phyloP scores from a whole-genome alignment of 768 basidiomycete genomes.

The Boletales sp. region DNA sequence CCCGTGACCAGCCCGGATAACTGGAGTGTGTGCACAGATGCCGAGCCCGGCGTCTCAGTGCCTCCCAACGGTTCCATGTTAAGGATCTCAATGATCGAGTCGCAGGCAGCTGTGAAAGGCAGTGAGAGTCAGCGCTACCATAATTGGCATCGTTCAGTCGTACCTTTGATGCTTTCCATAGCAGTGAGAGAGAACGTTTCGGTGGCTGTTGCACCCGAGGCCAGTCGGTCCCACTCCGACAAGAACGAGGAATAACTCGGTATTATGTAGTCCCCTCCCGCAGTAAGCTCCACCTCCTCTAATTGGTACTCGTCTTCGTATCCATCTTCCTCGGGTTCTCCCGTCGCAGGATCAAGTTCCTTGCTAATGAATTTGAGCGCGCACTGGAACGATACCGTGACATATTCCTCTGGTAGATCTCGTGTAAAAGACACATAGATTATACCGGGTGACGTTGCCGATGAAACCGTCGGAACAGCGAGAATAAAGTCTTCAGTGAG shows the following conservation, averaged over 20 bases:
- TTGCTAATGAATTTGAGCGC: constrained; percentile 94
- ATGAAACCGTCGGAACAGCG: constrained; percentile 65
- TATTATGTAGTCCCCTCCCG: constrained; percentile 90
- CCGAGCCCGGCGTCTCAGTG: constrained; percentile 73
- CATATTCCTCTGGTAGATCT: constrained; percentile 70
- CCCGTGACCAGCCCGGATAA: constrained; percentile 88
- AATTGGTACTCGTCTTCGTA: constrained; percentile 98
- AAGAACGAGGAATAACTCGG: constrained; percentile 93
- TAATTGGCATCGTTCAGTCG: constrained; percentile 27
- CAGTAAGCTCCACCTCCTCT: constrained; percentile 92
- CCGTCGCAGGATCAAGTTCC: constrained; percentile 93
- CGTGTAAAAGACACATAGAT: constrained; percentile 95
- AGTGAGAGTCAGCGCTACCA: constrained; percentile 7
- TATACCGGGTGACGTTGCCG: constrained; percentile 72
- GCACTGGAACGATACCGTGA: constrained; percentile 82
- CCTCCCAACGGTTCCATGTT: constrained; percentile 98
- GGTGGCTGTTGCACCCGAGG: constrained; percentile 69
- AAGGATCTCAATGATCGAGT: constrained; percentile 92
- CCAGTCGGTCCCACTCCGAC: constrained; percentile 93
- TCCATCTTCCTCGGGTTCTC: constrained; percentile 96
- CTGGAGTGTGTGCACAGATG: constrained; percentile 91
- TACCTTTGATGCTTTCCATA: constrained; percentile 93
- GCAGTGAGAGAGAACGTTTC: constrained; percentile 93
- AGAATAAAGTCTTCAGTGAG: constrained; percentile 96
- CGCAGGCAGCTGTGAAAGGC: constrained; percentile 74